phyloP scores from a whole-genome alignment of 2,329 filamentous ascomycete genomes.

The Monilinia fructigena region DNA sequence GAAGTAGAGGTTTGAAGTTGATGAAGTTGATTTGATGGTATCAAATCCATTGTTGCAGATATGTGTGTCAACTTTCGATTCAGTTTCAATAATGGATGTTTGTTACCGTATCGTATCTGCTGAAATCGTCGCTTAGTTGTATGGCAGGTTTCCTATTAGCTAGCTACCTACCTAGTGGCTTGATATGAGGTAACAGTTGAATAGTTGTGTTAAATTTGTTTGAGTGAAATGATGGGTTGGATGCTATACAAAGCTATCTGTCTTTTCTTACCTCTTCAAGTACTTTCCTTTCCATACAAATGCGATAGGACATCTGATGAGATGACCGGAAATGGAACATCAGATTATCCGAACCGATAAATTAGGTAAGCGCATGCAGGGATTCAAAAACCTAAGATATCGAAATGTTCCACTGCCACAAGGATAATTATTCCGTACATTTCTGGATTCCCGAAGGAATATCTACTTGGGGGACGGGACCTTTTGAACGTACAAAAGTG shows the following conservation, averaged over 20 bases:
- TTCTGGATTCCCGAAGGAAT: no score
- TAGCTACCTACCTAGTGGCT: no score
- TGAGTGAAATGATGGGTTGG: not conserved
- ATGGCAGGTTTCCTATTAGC: not conserved
- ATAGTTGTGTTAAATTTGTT: not conserved
- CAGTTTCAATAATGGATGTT: not conserved
- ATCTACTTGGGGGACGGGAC: not conserved
- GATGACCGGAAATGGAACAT: not conserved
- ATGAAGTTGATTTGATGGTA: slow-evolving; percentile 7
- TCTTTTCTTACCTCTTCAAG: no score
- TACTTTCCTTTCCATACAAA: not conserved
- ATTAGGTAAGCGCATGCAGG: not conserved
- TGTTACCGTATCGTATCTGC: not conserved
- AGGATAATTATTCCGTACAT: no score
- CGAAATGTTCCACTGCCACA: slow-evolving; percentile 2
- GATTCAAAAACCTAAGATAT: not conserved
- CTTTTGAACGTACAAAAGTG: not conserved
- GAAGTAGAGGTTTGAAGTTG: slow-evolving; percentile 50
- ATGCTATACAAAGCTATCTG: not conserved
- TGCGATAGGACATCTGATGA: not conserved
- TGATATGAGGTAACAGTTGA: not conserved
- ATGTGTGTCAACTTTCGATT: not conserved
- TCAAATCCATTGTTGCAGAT: slow-evolving; percentile 23
- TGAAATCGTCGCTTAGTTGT: not conserved
- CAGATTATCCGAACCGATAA: not conserved